phyloP scores from a whole-genome alignment of 345 rosid species.

The Mallotus nudiflorus region DNA sequence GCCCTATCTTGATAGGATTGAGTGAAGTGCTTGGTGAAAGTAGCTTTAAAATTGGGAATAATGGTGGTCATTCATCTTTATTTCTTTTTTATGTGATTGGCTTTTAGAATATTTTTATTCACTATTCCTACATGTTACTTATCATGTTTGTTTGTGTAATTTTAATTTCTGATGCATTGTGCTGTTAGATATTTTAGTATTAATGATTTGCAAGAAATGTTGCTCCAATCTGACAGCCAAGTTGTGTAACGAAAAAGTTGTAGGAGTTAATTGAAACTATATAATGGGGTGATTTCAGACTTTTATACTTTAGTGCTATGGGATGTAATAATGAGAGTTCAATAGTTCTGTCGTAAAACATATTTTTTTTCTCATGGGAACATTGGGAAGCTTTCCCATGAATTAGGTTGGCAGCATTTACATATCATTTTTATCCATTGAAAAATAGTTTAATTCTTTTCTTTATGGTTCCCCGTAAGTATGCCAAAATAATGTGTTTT shows the following conservation, averaged over 20 bases:
- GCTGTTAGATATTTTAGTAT: neutral
- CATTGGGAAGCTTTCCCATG: neutral
- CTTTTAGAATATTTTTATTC: neutral
- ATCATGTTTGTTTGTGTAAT: neutral
- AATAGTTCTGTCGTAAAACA: neutral
- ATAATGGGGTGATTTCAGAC: neutral
- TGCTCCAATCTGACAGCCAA: neutral
- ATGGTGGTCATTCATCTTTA: neutral
- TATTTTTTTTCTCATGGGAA: constrained; percentile 4
- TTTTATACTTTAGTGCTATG: neutral
- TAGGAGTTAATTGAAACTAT: neutral
- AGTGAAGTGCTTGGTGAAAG: constrained; percentile 1
- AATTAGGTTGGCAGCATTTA: neutral
- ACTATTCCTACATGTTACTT: neutral
- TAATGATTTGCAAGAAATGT: neutral
- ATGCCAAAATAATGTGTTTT: neutral
- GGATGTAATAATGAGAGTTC: neutral
- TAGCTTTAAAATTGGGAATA: neutral
- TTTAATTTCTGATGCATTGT: neutral
- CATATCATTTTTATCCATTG: neutral
- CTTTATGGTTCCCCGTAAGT: neutral
- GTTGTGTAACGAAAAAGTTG: neutral
- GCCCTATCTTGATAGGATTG: neutral
- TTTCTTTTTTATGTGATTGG: neutral
- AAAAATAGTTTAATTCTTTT: neutral